Base-by-base conservation (phyloP, 2,329 filamentous ascomycete genomes). In the Hypoxylon sp. region DNA sequence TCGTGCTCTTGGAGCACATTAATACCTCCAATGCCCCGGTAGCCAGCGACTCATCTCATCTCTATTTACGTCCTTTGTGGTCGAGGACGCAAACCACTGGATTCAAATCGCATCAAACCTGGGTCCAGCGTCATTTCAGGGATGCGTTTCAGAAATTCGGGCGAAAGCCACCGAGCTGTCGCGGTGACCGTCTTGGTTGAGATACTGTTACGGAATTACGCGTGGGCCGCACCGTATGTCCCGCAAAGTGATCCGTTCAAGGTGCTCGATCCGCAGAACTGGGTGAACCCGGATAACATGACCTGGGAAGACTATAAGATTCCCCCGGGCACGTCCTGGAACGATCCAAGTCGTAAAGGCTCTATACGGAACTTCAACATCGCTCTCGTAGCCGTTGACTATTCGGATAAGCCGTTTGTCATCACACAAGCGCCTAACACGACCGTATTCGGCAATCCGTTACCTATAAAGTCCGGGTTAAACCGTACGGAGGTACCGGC, bases 281-380 rank as follows among this genome's bases (percentile, higher is more conserved):
- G 84, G 82, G 83, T 84, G 6, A 86, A 86, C 64, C 84, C 84
- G 0, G 84, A 86, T 67, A 82, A 85, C 73, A 86, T 87, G 84
- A 85, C 83, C 9, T 85, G 83, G 83, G 80, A 73, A 5, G 83
- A 87, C 67, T 87, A 81, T 70, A 79, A 78, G 10, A 75, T 77
- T 14, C 83, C 83, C 1, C 85, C 85, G 0, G 82, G 80, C 1
- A 85, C 83, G 0, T 81, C 79, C 17, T 87, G 85, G 85, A 80
- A 78, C 5, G 81, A 87, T 60, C 79, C 84, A 1, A 72, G 75
- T 0, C 78, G 75, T 35, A 83, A 79, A 63, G 85, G 85, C 6
- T 80, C 81, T 1, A 77, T 77, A 35, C 81, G 85, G 17, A 87
- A 87, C 77, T 87, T 87, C 79, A 86, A 87, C 68, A 87, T 87